Base-by-base conservation (phyloP, 2,329 filamentous ascomycete species). In the Sclerotinia subarctica region DNA sequence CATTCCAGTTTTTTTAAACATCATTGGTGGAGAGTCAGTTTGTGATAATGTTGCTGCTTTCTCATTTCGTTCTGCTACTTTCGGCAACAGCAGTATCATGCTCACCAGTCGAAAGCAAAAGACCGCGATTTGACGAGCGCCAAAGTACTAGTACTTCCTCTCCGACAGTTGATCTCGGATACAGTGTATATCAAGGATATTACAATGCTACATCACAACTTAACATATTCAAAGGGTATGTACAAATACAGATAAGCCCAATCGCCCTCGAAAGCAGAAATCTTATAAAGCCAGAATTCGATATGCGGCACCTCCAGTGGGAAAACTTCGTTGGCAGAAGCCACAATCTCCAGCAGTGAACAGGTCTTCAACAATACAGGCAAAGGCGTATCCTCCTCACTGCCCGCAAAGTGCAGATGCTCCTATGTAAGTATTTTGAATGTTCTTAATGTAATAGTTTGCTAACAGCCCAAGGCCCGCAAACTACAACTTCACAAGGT, bases 171-270 rank as follows among this genome's bases (percentile, higher is more conserved):
- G 78, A 84, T 70, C 72, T 84, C 1, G 82, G 78, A 11, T 85
- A 85, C 68, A 78, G 78, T 11, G 75, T 76, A 26, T 85, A 85
- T 69, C 74, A 80, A 69, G 83, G 82, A 13, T 76, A 74, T 46
- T 76, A 79, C 52, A 78, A 83, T 69, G 26, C 74, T 5, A 76
- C 77, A 0, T 78, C 75, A 13, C 76, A 77, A 2, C 62, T 83
- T 13, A 83, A 84, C 68, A 74, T 79, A 38, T 84, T 79, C 76
- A 81, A 79, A 74, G 81, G 82, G 82, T 81, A 77, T 58, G 69
- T 49, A n/a, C 26, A 42, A 17, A 26, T 13, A 42, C 57, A 5
- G 19, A 8, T 2, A 3, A 10, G n/a, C 26, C 32, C n/a, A 8
- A 5, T 60, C 8, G 11, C n/a, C 2, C 19, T 0, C n/a, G 44